Evolutionary conservation across 257 asterid species (phyloP), one percentile per base, ranked within the genome.

Genomic region (Plantago ovata): DNA sequence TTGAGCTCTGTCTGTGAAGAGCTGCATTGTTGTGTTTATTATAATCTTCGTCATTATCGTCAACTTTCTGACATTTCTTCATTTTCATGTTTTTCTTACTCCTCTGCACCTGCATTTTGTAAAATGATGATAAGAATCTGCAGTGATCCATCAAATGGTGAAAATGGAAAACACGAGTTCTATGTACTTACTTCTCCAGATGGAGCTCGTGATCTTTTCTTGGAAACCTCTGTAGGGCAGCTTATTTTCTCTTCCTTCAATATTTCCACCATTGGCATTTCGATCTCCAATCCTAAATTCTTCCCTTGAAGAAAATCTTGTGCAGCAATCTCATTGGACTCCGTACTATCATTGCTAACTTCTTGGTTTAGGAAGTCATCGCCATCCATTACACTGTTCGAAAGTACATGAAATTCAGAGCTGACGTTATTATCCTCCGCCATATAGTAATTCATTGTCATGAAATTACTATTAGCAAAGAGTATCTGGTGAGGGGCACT

Each of bases 141-240:
- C 59, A 54, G 41, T 32, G 13, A 23, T 11, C 15, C 9, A 20
- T 33, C 14, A 54, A 18, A 40, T 13, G n/a, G 12, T 56, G 38
- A 55, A 32, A 55, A 39, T 18, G 11, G 19, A 56, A 20, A 38
- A 40, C 8, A 20, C n/a, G 12, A 58, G 38, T 24, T 47, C 7
- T 42, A 4, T 38, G 22, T 14, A 33, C 79, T 69, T 75, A 72
- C 84, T 28, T 73, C 77, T 58, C 40, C 49, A 18, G 5, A n/a
- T 38, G 79, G 76, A 23, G 60, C 40, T 15, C 62, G 62, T n/a
- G 79, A 57, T 67, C 88, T 70, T 84, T 74, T 86, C 80, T 74
- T 84, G 28, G 81, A 67, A 49, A 56, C 53, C 53, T 58, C 70
- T 0, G 56, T 22, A 56, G 77, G 60, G 71, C 56, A 52, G 38